phyloP scores from a whole-genome alignment of 495 filamentous ascomycete species.

The Cladorrhinum samala region DNA sequence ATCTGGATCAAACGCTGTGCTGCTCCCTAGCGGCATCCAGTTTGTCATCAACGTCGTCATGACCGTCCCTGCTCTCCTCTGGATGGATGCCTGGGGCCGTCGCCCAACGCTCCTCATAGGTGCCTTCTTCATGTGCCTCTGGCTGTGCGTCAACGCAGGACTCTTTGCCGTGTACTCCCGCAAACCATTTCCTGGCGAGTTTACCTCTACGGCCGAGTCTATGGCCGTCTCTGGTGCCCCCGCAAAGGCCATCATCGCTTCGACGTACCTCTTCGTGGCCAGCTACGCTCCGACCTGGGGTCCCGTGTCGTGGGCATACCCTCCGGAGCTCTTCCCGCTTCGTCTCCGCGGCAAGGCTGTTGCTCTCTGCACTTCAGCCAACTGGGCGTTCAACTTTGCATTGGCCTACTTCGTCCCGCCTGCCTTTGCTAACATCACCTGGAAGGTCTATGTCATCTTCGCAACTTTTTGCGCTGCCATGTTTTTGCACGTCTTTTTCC shows the following conservation, averaged over 20 bases:
- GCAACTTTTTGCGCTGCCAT: slow-evolving; percentile 68
- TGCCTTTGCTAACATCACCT: slow-evolving; percentile 66
- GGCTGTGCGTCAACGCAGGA: slow-evolving; percentile 63
- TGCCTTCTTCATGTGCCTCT: slow-evolving; percentile 60
- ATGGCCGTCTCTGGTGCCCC: slow-evolving; percentile 50
- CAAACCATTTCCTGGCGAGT: slow-evolving; percentile 32
- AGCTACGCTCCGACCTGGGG: slow-evolving; percentile 72
- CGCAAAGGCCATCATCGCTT: slow-evolving; percentile 67
- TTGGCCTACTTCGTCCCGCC: slow-evolving; percentile 73
- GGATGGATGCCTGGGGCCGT: slow-evolving; percentile 55
- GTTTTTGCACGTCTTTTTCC: slow-evolving; percentile 69
- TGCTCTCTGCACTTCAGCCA: slow-evolving; percentile 64
- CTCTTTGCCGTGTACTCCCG: slow-evolving; percentile 49
- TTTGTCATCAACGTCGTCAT: slow-evolving; percentile 65
- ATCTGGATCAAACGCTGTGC: slow-evolving; percentile 37
- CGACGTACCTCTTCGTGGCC: slow-evolving; percentile 72
- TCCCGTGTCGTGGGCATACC: slow-evolving; percentile 70
- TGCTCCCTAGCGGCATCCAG: slow-evolving; percentile 65
- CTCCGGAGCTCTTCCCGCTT: slow-evolving; percentile 68
- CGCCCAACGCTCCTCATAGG: slow-evolving; percentile 59
- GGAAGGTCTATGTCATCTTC: slow-evolving; percentile 70
- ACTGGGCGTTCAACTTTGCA: slow-evolving; percentile 80
- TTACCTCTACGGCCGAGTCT: slow-evolving; percentile 35
- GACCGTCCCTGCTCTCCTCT: slow-evolving; percentile 50
- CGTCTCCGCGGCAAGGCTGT: slow-evolving; percentile 66